Percentiles rank a stretch among this genome's conserved stretches.
These are phyloP conservation scores for Penicillium coffeae DNA, from an alignment of 495 filamentous ascomycete species.

Conservation along the genomic window DNA sequence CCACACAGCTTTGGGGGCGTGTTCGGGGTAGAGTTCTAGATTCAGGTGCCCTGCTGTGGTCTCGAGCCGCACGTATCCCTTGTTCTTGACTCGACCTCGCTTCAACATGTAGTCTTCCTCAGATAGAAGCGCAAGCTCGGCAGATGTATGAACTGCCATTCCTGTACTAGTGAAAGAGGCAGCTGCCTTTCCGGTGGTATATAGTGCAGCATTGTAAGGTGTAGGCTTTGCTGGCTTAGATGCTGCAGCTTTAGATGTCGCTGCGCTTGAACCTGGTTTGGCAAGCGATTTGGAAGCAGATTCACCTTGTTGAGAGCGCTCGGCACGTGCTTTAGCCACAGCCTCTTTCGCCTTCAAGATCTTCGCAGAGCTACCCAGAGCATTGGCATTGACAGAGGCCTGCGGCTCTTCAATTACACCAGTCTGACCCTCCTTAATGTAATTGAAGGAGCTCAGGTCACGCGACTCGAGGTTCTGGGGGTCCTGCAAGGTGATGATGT, in stretches of 20 bases:
- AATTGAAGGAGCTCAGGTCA: slow-evolving; percentile 86
- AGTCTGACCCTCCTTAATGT: slow-evolving; percentile 75
- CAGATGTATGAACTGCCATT: slow-evolving; percentile 83
- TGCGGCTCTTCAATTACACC: slow-evolving; percentile 61
- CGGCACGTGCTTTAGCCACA: slow-evolving; percentile 74
- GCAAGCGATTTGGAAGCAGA: slow-evolving; percentile 34
- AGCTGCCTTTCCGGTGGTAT: slow-evolving; percentile 89
- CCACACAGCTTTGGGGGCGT: slow-evolving; percentile 89
- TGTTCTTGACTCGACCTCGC: slow-evolving; percentile 78
- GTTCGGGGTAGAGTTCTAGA: slow-evolving; percentile 85
- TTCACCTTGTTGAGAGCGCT: slow-evolving; percentile 41
- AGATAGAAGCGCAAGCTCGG: slow-evolving; percentile 75
- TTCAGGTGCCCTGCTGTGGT: slow-evolving; percentile 81
- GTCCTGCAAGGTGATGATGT: slow-evolving; percentile 96
- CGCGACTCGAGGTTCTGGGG: slow-evolving; percentile 83
- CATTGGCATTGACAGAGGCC: slow-evolving; percentile 64
- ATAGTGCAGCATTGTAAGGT: slow-evolving; percentile 79
- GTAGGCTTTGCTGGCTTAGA: slow-evolving; percentile 37
- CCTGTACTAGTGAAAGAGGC: slow-evolving; percentile 95
- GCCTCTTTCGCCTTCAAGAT: slow-evolving; percentile 90
- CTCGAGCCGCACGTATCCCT: slow-evolving; percentile 84
- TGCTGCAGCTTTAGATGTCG: slow-evolving; percentile 20
- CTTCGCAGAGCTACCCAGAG: slow-evolving; percentile 78
- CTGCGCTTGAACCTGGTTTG: slow-evolving; percentile 28
- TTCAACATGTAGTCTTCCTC: slow-evolving; percentile 97